Evolutionary conservation across 2,329 filamentous ascomycete genomes (phyloP), one percentile per base, ranked within the genome.

Genomic region (Pseudogymnoascus sp.): DNA sequence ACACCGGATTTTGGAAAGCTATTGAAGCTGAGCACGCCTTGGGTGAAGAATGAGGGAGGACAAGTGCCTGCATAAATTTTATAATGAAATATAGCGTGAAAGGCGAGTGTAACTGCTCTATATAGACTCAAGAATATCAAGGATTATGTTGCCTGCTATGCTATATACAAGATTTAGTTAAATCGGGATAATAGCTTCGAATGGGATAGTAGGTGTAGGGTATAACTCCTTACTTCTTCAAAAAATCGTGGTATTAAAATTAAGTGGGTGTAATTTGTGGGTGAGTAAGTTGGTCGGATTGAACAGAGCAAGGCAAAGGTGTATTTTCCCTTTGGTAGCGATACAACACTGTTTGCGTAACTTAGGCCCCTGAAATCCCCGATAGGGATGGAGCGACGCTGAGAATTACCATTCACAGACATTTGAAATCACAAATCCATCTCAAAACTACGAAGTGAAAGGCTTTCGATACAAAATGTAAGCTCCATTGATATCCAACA

Each of bases 1-100:
- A 78, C 67, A 24, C 66, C 67, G 7, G 65, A 69, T 64, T 69
- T 68, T 50, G 67, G 68, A 26, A 68, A 69, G 62, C 59, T 69
- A 63, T 64, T 68, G 65, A 44, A 60, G 59, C 35, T 68, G 37
- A 63, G 44, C 44, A 64, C 64, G n/a, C 66, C 67, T 16, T 64
- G 62, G 60, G 66, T 66, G 1, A 19, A 40, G 35, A 68, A 69
- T 63, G 33, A 35, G n/a, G 66, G 67, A 1, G 66, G 64, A 2
- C 38, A 11, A 2, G 42, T 44, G 26, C n/a, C 47, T 53, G 47
- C 47, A 19, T 53, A 53, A 53, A 19, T 19, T 53, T 16, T 33
- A n/a, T 7, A 19, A 13, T 11, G 6, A 26, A 14, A 50, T n/a
- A 29, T 53, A 21, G 4, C 11, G 11, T 24, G 10, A 24, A 47